These are phyloP conservation scores for Alternaria atra DNA, from an alignment of 2,329 filamentous ascomycete genomes.

Conservation along the genomic window DNA sequence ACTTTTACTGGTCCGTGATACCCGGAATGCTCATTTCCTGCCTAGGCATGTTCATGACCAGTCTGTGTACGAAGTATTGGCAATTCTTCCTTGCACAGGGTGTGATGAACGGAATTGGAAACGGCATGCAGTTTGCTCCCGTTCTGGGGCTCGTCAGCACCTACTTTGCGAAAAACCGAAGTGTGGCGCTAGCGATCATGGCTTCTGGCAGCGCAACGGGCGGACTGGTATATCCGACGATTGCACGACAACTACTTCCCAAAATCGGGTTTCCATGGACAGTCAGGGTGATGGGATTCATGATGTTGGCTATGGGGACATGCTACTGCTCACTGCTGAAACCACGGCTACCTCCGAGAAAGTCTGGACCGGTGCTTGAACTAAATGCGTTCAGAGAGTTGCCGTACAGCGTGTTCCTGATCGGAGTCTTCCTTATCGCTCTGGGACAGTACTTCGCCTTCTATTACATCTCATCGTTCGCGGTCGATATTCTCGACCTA, in stretches of 20 bases:
- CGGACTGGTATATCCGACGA: constrained; percentile 69
- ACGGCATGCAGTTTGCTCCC: constrained; percentile 49
- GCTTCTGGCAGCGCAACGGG: constrained; percentile 69
- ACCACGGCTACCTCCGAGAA: constrained; percentile 55
- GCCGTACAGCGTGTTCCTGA: constrained; percentile 51
- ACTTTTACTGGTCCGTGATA: constrained; percentile 57
- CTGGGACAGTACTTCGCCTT: constrained; percentile 55
- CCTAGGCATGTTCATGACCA: constrained; percentile 63
- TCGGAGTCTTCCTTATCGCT: constrained; percentile 46
- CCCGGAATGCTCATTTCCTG: constrained; percentile 56
- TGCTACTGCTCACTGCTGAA: constrained; percentile 51
- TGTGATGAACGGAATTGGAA: constrained; percentile 44
- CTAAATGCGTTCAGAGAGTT: constrained; percentile 53
- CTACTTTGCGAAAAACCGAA: constrained; percentile 68
- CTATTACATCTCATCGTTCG: constrained; percentile 56
- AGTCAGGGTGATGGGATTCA: constrained; percentile 67
- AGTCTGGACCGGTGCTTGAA: constrained; percentile 55
- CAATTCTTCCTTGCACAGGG: constrained; percentile 55
- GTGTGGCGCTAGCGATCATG: constrained; percentile 67
- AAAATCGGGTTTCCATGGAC: constrained; percentile 72
- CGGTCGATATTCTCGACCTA: constrained; percentile 56
- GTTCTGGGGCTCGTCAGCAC: constrained; percentile 52
- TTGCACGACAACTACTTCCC: constrained; percentile 64
- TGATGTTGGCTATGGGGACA: constrained; percentile 60
- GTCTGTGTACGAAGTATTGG: constrained; percentile 60